Evolutionary conservation across 2,329 filamentous ascomycete species (phyloP), one percentile per base, ranked within the genome.

Genomic region (Botrytis porri): DNA sequence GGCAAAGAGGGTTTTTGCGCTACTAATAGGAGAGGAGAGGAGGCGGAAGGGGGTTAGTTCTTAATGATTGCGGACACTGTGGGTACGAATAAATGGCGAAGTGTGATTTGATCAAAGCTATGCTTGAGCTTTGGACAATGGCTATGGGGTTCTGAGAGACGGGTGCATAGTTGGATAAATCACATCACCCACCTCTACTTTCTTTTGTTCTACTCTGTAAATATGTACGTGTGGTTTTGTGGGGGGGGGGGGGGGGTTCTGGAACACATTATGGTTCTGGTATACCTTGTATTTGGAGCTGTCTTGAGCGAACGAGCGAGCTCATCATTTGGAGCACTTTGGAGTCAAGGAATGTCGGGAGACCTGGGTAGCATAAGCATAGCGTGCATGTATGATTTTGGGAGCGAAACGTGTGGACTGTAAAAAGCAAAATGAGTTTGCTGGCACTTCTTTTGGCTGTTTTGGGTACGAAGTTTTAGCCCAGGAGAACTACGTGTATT

Each of bases 1-100:
- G 72, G 80, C 79, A 18, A 79, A 78, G 75, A 75, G 80, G 54
- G 75, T 80, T 32, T 80, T 80, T 76, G 74, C 77, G 3, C 66
- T 80, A 20, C 41, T 80, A 45, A 69, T 79, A 22, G 79, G 77
- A 9, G 79, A 77, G 63, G 75, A 77, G 67, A 75, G 74, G 61
- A 79, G 79, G 66, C 74, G 54, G 8, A 66, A 57, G 43, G 73
- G 70, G 43, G 0, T 69, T 69, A 16, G n/a, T 41, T 10, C 32
- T 29, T 67, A 67, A 67, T 9, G 51, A 9, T 22, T 22, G 25
- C 25, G 4, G 39, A 29, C 2, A 57, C 6, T 29, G 5, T 29
- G 12, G 37, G 9, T 8, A 12, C 18, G 29, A 5, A 2, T 20
- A 3, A 29, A 22, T 29, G 6, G 1, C 1, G 9, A 18, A n/a